Conservation (phyloP, 768 basidiomycete genomes). For the Mycena epipterygia region DNA sequence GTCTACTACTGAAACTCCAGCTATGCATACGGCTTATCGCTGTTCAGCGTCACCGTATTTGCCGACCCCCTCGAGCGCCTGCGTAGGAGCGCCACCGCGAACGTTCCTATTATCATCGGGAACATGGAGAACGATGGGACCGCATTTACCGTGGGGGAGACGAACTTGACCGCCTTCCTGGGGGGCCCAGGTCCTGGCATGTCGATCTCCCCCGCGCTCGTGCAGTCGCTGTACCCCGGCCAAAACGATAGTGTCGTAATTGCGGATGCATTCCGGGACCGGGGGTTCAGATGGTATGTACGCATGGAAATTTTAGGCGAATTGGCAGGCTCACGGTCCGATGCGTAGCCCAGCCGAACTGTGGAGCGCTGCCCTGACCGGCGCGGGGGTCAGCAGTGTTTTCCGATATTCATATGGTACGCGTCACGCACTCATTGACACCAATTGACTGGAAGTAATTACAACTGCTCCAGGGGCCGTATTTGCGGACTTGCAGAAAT, state of each 20-base stretch:
- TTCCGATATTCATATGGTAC: conserved; percentile 41
- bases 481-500: conserved; percentile 39
- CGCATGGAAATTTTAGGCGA: not conserved
- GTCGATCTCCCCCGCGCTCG: not conserved
- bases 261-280: not conserved
- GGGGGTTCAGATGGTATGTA: not conserved
- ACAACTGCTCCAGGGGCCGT: conserved; percentile 29
- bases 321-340: not conserved
- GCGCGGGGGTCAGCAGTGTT: conserved; percentile 29
- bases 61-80: conserved; percentile 31
- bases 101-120: conserved; percentile 35
- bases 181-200: not conserved
- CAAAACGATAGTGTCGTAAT: not conserved
- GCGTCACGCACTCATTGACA: not conserved
- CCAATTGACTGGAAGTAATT: not conserved
- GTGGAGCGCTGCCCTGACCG: conserved; percentile 26
- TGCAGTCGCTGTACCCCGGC: not conserved
- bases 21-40: not conserved
- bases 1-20: not conserved
- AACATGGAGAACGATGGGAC: conserved; percentile 36
- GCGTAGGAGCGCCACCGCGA: conserved; percentile 14
- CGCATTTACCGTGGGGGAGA: conserved; percentile 23
- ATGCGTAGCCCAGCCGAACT: conserved; percentile 33
- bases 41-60: conserved; percentile 22
- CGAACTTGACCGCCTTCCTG: conserved; percentile 30